Conservation (phyloP, 2,329 filamentous ascomycete species). For the Curvularia spicifera region DNA sequence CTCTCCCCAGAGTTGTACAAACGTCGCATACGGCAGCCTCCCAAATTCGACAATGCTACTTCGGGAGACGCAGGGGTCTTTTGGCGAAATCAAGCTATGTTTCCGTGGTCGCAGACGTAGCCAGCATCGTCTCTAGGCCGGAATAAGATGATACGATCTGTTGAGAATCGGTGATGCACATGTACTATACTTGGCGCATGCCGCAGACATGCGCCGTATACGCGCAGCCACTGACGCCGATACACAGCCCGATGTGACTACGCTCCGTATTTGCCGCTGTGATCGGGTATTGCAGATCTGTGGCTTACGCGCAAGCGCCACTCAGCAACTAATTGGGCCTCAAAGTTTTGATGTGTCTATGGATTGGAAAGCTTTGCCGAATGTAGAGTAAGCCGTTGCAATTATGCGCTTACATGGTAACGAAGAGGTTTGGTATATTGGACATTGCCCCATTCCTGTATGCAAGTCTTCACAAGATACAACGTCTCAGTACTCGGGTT, state of each 20-base stretch:
- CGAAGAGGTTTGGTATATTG: too few relatives aligned
- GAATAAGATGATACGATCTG: neutral
- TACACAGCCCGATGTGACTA: neutral
- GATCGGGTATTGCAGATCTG: neutral
- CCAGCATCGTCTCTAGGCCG: neutral
- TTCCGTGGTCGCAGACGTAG: slow-evolving; percentile 7
- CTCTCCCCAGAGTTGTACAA: neutral
- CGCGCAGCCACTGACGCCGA: slow-evolving; percentile 6
- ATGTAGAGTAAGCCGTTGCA: neutral
- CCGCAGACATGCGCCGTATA: slow-evolving; percentile 4
- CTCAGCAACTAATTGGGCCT: neutral
- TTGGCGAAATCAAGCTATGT: neutral
- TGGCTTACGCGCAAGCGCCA: slow-evolving; percentile 1
- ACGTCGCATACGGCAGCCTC: neutral
- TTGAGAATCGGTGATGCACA: slow-evolving; percentile 4
- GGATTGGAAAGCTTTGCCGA: neutral
- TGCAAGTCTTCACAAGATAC: too few relatives aligned
- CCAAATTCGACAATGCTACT: neutral
- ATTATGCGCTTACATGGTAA: neutral
- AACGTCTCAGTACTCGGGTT: neutral
- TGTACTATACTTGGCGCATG: slow-evolving; percentile 6
- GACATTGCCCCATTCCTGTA: too few relatives aligned
- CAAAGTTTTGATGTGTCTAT: neutral
- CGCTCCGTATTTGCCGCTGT: neutral
- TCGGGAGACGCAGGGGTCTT: neutral